phyloP scores from a whole-genome alignment of 257 asterid genomes.

The Petrea volubilis region DNA sequence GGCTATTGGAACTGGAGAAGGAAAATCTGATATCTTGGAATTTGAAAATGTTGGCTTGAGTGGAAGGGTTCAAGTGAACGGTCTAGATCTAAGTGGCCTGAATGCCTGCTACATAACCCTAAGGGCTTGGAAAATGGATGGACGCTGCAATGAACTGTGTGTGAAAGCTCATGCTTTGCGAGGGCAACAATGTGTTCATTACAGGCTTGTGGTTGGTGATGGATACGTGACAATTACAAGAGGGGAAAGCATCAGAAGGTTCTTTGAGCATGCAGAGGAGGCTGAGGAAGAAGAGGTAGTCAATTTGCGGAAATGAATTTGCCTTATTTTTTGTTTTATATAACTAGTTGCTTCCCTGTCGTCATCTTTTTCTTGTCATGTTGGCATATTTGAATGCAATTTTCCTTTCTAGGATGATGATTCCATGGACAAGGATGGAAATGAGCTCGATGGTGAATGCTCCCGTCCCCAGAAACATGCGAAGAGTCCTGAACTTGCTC shows the following conservation, averaged over 20 bases:
- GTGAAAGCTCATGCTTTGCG: slow-evolving; percentile 97
- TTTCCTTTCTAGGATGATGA: slow-evolving; percentile 59
- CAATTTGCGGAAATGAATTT: slow-evolving; percentile 21
- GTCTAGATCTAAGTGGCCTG: slow-evolving; percentile 81
- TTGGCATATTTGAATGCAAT: neutral
- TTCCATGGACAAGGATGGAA: slow-evolving; percentile 75
- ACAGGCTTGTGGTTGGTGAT: slow-evolving; percentile 95
- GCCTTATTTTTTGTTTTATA: neutral
- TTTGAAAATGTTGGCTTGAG: slow-evolving; percentile 92
- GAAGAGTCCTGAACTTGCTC: slow-evolving; percentile 99
- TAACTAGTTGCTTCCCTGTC: slow-evolving; percentile 12
- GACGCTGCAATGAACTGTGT: slow-evolving; percentile 77
- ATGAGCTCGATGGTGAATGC: slow-evolving; percentile 90
- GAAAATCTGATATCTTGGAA: slow-evolving; percentile 88
- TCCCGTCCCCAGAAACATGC: slow-evolving; percentile 99
- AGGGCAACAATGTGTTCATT: slow-evolving; percentile 92
- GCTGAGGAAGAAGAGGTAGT: slow-evolving; percentile 99
- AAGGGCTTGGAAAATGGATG: slow-evolving; percentile 88
- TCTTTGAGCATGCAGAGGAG: slow-evolving; percentile 99
- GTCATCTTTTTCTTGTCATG: slow-evolving; percentile 7
- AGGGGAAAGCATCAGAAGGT: slow-evolving; percentile 79
- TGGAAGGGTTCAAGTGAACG: slow-evolving; percentile 76
- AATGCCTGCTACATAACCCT: slow-evolving; percentile 88
- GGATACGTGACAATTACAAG: slow-evolving; percentile 77
- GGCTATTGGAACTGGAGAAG: slow-evolving; percentile 97